phyloP scores from a whole-genome alignment of 768 basidiomycete genomes.

The Trametes elegans region DNA sequence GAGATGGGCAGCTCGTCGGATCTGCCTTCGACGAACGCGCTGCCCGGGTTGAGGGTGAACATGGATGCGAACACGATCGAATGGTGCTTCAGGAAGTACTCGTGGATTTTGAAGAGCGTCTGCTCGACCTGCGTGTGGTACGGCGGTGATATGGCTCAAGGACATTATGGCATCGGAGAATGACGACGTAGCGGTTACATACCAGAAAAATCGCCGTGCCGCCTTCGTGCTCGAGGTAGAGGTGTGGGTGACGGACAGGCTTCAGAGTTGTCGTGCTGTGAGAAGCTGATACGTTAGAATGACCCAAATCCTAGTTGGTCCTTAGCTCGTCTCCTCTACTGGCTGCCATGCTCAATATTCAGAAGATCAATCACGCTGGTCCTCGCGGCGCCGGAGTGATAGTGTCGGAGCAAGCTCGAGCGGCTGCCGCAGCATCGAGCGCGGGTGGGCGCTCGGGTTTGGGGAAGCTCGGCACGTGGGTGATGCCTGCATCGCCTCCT shows the following conservation, averaged over 20 bases:
- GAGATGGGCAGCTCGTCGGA: conserved; percentile 19
- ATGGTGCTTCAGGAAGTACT: conserved; percentile 17
- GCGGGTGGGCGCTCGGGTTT: not conserved
- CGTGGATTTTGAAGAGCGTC: conserved; percentile 25
- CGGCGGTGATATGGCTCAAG: not conserved
- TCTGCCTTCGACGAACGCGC: conserved; percentile 6
- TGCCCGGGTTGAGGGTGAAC: conserved; percentile 17
- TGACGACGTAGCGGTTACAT: not conserved
- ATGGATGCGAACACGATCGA: conserved; percentile 19
- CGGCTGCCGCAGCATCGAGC: not conserved
- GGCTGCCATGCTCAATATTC: no score
- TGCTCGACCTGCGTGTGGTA: conserved; percentile 15
- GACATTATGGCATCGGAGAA: not conserved
- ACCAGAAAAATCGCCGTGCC: conserved; percentile 17
- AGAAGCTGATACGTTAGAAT: no score
- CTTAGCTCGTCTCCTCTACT: no score
- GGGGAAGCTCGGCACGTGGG: not conserved
- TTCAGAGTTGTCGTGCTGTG: no score
- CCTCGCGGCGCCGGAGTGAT: no score
- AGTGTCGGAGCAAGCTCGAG: not conserved
- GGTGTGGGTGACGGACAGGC: conserved; percentile 15
- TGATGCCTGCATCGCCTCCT: not conserved
- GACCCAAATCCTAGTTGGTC: no score
- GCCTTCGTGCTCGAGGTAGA: conserved; percentile 19
- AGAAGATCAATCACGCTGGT: no score